Evolutionary conservation across 2,329 filamentous ascomycete genomes (phyloP), one percentile per base, ranked within the genome.

Genomic region (Aspergillus tanneri): DNA sequence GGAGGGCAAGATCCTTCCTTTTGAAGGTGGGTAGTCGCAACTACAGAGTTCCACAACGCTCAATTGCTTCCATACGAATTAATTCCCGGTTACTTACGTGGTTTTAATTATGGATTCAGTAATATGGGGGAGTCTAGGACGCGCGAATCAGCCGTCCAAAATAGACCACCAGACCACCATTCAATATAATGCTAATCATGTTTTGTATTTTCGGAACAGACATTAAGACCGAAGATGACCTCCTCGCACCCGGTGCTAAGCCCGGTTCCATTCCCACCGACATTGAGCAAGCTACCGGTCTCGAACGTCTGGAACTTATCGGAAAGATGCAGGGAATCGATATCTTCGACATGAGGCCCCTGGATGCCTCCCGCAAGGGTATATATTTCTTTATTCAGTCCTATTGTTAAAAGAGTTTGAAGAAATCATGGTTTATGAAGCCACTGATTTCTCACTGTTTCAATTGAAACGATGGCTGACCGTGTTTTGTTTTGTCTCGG

Each of bases 301-400:
- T 97, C 52, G 93, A 99, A 81, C 91, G 93, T 83, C 83, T 99
- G 63, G 93, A 99, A 77, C 93, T 99, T 68, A 81, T 99, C 72
- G 93, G 93, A 77, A 99, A 99, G 85, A 96, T 97, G 87, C 90
- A 97, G 81, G 91, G 93, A 60, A 79, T 96, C 65, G 93, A 99
- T 71, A 80, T 97, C 71, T 99, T 99, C 79, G 91, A 99, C 78
- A 96, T 97, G 93, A 86, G 84, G 75, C 93, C 93, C 56, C 83
- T 99, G 64, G 93, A 97, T 72, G 81, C 92, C 57, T 93, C 87
- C 72, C 86, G 93, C 69, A 83, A 82, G 74, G 92, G 92, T 88
- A 80, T 49, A 18, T 37, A 57, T 14, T 44, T 25, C 6, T 43
- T 24, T 4, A 11, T 28, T 41, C 22, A 10, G 23, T n/a, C n/a